Conservation (phyloP, 2,329 filamentous ascomycete genomes). For the Epichloe gansuensis region DNA sequence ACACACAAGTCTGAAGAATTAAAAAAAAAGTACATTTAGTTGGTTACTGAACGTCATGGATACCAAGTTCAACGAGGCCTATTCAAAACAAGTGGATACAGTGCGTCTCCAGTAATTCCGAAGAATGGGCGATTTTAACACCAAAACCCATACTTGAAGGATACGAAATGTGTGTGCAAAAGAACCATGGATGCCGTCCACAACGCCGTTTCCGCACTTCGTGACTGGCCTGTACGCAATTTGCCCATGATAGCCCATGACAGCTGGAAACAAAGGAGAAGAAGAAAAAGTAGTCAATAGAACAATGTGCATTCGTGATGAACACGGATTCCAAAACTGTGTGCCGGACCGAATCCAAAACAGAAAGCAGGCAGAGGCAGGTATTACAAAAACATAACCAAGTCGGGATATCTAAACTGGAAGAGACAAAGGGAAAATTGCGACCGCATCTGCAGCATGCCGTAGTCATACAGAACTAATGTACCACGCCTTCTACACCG, state of each 20-base stretch:
- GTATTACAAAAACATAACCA: neutral
- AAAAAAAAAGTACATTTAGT: too few relatives aligned
- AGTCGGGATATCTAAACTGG: slow-evolving; percentile 1
- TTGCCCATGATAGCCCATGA: neutral
- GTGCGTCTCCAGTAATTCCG: too few relatives aligned
- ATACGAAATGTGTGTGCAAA: neutral
- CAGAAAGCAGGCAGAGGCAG: neutral
- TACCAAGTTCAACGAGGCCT: too few relatives aligned
- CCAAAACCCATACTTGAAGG: too few relatives aligned
- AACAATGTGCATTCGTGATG: too few relatives aligned
- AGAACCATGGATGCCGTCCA: neutral
- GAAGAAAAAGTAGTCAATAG: neutral
- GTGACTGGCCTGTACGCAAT: too few relatives aligned
- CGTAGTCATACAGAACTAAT: slow-evolving; percentile 18
- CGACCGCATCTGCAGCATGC: neutral
- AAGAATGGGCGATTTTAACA: too few relatives aligned
- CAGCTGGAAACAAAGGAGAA: neutral
- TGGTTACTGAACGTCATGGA: too few relatives aligned
- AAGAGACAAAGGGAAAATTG: neutral
- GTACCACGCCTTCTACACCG: slow-evolving; percentile 56
- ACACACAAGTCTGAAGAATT: too few relatives aligned
- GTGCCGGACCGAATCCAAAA: neutral
- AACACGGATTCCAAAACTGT: too few relatives aligned
- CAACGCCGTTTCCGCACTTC: neutral
- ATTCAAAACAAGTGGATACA: too few relatives aligned